A percentile compares a stretch with the other conserved stretches of the same genome.
These are phyloP conservation scores for Phylloporus rhodoxanthus DNA, from an alignment of 768 basidiomycete species.

Conservation along the genomic window DNA sequence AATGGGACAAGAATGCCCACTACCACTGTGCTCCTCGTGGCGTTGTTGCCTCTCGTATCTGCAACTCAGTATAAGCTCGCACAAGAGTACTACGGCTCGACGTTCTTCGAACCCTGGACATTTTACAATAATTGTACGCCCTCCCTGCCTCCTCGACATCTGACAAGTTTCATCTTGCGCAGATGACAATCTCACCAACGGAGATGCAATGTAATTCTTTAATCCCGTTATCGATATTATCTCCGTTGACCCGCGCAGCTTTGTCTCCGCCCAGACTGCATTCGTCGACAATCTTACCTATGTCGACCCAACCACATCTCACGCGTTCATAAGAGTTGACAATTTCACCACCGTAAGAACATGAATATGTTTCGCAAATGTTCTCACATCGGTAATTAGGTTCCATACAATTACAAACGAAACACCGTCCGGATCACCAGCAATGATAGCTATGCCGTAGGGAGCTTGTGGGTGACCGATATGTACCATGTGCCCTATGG, in stretches of 20 bases:
- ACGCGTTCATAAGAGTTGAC: conserved; percentile 74
- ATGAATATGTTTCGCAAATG: not conserved
- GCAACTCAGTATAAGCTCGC: conserved; percentile 45
- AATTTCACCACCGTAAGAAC: conserved; percentile 49
- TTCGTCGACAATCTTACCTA: conserved; percentile 49
- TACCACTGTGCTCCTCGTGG: conserved; percentile 2
- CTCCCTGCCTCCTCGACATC: not conserved
- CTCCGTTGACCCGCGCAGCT: conserved; percentile 32
- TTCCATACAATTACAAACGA: conserved; percentile 47
- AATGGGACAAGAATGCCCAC: conserved; percentile 10
- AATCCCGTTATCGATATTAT: not conserved
- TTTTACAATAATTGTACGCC: conserved; percentile 54
- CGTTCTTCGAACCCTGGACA: conserved; percentile 64
- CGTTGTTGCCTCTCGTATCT: conserved; percentile 7
- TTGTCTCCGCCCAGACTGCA: conserved; percentile 41
- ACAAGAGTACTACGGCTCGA: conserved; percentile 52
- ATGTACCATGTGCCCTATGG: conserved; percentile 62
- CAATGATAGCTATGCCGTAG: conserved; percentile 50
- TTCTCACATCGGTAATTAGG: conserved; percentile 14
- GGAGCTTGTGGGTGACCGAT: conserved; percentile 61
- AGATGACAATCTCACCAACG: conserved; percentile 70
- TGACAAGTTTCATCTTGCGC: not conserved
- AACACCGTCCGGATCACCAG: conserved; percentile 62
- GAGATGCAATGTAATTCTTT: conserved; percentile 45
- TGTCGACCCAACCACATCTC: conserved; percentile 56